Base-by-base conservation (phyloP, 371 early-diverging fungal genomes). In the Syncephalastrum sp. region DNA sequence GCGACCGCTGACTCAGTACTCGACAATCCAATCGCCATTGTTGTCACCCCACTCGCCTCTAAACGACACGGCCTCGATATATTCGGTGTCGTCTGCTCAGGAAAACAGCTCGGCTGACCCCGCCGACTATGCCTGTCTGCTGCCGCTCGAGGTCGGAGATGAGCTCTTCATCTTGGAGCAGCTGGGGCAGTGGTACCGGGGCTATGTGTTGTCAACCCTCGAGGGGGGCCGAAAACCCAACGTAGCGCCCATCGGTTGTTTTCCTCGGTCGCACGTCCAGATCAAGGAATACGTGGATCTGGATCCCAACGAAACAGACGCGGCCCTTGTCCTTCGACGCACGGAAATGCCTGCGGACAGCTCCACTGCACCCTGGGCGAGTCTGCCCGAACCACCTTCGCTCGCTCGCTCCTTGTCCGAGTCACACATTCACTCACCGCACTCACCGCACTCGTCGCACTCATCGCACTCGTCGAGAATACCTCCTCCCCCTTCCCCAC, bases 171-270 rank as follows among this genome's bases (percentile, higher is more conserved):
- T 78, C 47, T 69, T 81, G 54, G 83, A 83, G 43, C 77, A 81
- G 49, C 69, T 76, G 55, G 77, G 73, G 12, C 71, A 70, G 33
- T 89, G 89, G 89, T 82, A 77, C 48, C 69, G 88, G 53, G 89
- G 89, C 16, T 87, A 89, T 63, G 84, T 86, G 1, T 67, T 83
- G 23, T 70, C 79, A 29, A 45, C 76, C 13, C 50, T 67, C 42
- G 77, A 73, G 50, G 69, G 68, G 60, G 80, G 70, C 19, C 61
- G 56, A 45, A 75, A 67, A 42, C 69, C 68, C 24, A 75, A 75
- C 67, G 61, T 63, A 49, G 70, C 83, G 17, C 76, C 75, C 21
- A 72, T 82, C 43, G 89, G 87, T 4, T 74, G 83, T 15, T 87
- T 89, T 61, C 89, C 89, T 10, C 72, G 75, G 24, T 67, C 75